Evolutionary conservation across 2,329 filamentous ascomycete species (phyloP).

Genomic region (Trichoderma sp.): DNA sequence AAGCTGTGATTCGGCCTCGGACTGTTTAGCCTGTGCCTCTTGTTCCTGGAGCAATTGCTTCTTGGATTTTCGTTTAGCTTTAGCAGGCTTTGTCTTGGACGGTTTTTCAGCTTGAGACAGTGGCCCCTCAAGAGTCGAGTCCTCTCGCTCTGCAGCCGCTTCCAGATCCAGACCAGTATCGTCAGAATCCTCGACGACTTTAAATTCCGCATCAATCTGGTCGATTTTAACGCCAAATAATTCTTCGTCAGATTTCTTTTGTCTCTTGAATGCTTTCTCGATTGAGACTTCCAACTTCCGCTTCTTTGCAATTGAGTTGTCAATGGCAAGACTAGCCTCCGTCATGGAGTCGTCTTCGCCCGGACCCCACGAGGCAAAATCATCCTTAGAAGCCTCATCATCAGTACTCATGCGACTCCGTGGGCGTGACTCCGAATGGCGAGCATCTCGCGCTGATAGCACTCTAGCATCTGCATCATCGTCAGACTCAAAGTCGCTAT

Average conservation of each 20-base stretch:
- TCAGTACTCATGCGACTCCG: conserved; percentile 70
- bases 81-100: conserved; percentile 55
- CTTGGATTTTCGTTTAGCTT: conserved; percentile 72
- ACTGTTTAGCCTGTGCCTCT: conserved; percentile 56
- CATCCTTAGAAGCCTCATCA: conserved; percentile 52
- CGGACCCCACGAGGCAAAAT: conserved; percentile 45
- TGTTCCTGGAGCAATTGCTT: conserved; percentile 70
- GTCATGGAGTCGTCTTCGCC: conserved; percentile 66
- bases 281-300: conserved; percentile 68
- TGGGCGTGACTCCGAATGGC: conserved; percentile 79
- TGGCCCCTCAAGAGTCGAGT: conserved; percentile 46
- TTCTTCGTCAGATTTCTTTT: conserved; percentile 77
- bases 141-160: conserved; percentile 40
- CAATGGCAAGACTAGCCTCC: conserved; percentile 67
- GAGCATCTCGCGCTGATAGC: conserved; percentile 67
- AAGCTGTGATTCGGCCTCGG: conserved; percentile 44
- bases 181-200: conserved; percentile 46
- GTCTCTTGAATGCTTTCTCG: conserved; percentile 70
- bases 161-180: conserved; percentile 50
- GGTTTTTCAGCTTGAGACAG: conserved; percentile 40
- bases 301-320: conserved; percentile 58
- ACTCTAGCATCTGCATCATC: conserved; percentile 65
- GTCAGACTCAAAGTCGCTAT: conserved; percentile 78
- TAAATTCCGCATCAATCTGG: conserved; percentile 49
- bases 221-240: conserved; percentile 64